Conservation (phyloP, 2,329 filamentous ascomycete genomes). For the Rachicladosporium sp. region DNA sequence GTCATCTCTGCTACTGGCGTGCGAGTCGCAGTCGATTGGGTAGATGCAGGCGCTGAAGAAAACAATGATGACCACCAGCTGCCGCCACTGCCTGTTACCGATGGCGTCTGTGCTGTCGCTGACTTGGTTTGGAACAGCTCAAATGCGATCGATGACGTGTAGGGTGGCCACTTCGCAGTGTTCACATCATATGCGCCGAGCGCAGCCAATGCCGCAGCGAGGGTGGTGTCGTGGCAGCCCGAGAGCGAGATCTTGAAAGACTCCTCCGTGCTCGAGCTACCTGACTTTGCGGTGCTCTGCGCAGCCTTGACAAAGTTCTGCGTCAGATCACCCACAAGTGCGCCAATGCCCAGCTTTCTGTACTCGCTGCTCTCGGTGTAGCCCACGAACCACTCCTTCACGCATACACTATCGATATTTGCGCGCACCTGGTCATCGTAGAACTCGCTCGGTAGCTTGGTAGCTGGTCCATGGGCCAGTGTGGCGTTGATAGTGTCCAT, state of each 20-base stretch:
- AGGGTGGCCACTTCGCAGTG: slow-evolving; percentile 70
- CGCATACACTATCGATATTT: slow-evolving; percentile 59
- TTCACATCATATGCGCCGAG: slow-evolving; percentile 62
- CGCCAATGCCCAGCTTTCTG: slow-evolving; percentile 76
- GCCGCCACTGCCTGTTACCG: slow-evolving; percentile 13
- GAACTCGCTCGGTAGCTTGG: slow-evolving; percentile 70
- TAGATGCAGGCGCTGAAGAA: slow-evolving; percentile 6
- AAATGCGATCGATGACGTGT: slow-evolving; percentile 81
- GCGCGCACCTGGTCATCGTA: slow-evolving; percentile 62
- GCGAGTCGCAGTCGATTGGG: slow-evolving; percentile 24
- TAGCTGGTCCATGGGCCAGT: slow-evolving; percentile 68
- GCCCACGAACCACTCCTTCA: slow-evolving; percentile 88
- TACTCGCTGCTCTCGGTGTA: slow-evolving; percentile 79
- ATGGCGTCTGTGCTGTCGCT: slow-evolving; percentile 12
- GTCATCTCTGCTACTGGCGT: slow-evolving; percentile 46
- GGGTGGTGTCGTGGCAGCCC: slow-evolving; percentile 87
- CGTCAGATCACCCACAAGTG: slow-evolving; percentile 71
- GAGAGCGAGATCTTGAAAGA: slow-evolving; percentile 62
- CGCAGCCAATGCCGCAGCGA: slow-evolving; percentile 65
- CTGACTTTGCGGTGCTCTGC: slow-evolving; percentile 26
- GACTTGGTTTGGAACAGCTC: slow-evolving; percentile 62
- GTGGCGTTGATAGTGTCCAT: slow-evolving; percentile 92
- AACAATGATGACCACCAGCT: slow-evolving; percentile 20
- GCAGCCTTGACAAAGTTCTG: slow-evolving; percentile 34
- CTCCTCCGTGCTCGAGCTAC: no score